Conservation (phyloP, 345 rosid genomes). For the Jatropha curcas region DNA sequence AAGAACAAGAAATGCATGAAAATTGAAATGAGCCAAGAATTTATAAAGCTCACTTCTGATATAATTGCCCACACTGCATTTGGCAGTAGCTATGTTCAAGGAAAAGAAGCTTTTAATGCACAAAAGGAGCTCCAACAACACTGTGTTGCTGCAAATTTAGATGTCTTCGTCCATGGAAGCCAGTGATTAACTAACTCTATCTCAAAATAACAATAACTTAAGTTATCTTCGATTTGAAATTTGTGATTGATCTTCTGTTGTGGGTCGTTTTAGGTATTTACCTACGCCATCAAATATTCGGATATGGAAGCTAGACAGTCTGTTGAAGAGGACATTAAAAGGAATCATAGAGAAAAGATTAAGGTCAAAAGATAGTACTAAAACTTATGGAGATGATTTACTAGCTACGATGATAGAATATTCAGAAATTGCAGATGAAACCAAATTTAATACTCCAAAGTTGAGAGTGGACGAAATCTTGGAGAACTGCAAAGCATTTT, state of each 20-base stretch:
- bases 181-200: constrained; percentile 37
- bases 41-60: constrained; percentile 63
- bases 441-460: constrained; percentile 9
- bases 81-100: constrained; percentile 76
- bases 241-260: too few species aligned
- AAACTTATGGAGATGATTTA: constrained; percentile 65
- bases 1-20: constrained; percentile 33
- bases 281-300: constrained; percentile 72
- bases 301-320: constrained; percentile 72
- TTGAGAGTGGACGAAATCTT: constrained; percentile 44
- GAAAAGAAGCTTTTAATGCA: constrained; percentile 62
- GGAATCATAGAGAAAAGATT: constrained; percentile 47
- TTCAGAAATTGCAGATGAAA: constrained; percentile 7
- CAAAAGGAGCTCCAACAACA: constrained; percentile 67
- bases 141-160: constrained; percentile 33
- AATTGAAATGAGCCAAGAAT: constrained; percentile 65
- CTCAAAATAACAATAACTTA: background rate
- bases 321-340: constrained; percentile 57
- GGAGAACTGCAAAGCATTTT: constrained; percentile 67
- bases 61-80: constrained; percentile 74
- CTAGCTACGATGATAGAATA: constrained; percentile 42
- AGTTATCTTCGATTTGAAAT: background rate
- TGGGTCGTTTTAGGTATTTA: constrained; percentile 45
- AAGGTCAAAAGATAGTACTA: constrained; percentile 30
- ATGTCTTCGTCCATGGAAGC: constrained; percentile 66